Conservation (phyloP, 2,329 filamentous ascomycete genomes). For the Colletotrichum sp. region DNA sequence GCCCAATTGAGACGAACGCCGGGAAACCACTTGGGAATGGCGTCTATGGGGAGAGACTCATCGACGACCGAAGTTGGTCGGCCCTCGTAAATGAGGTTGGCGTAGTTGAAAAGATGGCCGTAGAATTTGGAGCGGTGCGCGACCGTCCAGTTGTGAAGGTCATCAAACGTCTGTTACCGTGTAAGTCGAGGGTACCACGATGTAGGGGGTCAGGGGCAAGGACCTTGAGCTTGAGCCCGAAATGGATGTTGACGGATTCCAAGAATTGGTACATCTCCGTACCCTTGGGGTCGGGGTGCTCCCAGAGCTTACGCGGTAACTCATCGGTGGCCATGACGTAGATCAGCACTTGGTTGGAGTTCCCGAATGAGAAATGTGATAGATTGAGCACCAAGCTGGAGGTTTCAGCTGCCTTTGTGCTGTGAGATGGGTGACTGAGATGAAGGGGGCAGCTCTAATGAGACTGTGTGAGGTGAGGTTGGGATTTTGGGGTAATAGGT, state of each 20-base stretch:
- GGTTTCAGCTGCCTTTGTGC: neutral
- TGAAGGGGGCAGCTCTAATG: neutral
- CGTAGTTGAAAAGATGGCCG: conserved; percentile 64
- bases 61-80: conserved; percentile 68
- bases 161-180: conserved; percentile 62
- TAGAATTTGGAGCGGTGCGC: conserved; percentile 68
- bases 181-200: neutral
- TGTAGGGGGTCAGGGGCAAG: conserved; percentile 30
- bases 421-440: neutral
- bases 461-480: neutral
- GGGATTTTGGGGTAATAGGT: neutral
- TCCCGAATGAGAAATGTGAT: neutral
- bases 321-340: conserved; percentile 34
- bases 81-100: conserved; percentile 69
- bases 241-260: conserved; percentile 65
- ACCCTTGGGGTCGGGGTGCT: conserved; percentile 64
- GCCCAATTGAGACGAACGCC: conserved; percentile 79
- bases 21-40: conserved; percentile 77
- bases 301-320: conserved; percentile 70
- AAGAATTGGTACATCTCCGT: conserved; percentile 74
- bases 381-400: neutral
- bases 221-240: conserved; percentile 61
- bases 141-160: conserved; percentile 75
- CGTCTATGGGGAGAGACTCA: conserved; percentile 71
- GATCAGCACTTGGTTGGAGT: neutral